Base-by-base conservation (phyloP, 768 basidiomycete species). In the Leccinum subgranulosum region DNA sequence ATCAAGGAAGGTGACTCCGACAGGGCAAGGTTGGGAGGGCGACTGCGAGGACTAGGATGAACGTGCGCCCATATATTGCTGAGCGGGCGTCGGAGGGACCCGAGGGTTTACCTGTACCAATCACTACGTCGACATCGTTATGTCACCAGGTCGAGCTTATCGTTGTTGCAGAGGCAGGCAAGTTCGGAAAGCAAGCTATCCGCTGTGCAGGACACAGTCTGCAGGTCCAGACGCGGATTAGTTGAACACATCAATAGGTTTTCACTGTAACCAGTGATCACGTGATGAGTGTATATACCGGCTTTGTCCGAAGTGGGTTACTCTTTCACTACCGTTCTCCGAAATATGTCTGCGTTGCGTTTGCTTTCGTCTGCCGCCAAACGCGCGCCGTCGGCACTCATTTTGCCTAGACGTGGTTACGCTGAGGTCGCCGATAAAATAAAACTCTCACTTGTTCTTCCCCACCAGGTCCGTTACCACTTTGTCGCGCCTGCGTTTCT, bases 361-460 rank as follows among this genome's bases (percentile, higher is more conserved):
- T 79, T 91, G 61, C 74, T 87, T 61, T 77, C 85, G 63, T 77
- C 84, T 72, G 82, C 79, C 65, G 79, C 82, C 64, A 83, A 86
- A 70, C 84, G 82, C 59, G 81, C 76, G 63, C 81, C 85, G 19
- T 75, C 78, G 33, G 68, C 76, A 14, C 73, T 86, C 57, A 69
- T 77, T 46, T 64, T 84, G 33, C 83, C 81, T 59, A 79, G 85
- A 63, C 86, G 96, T 71, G 91, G 92, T 43, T 98, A 98, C 74
- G 96, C 96, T 51, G 96, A 96, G 72, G 90, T 81, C 51, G 82
- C 83, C 48, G 92, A 92, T 76, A 95, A 93, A 78, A 86, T 99
- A 62, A 90, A 88, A 66, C 87, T 99, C 58, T 93, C 94, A 19
- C 81, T 99, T 66, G 91, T 90, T 53, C 86, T 99, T 57, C 97